phyloP scores from a whole-genome alignment of 2,329 filamentous ascomycete species.

The Microdochium paspali region DNA sequence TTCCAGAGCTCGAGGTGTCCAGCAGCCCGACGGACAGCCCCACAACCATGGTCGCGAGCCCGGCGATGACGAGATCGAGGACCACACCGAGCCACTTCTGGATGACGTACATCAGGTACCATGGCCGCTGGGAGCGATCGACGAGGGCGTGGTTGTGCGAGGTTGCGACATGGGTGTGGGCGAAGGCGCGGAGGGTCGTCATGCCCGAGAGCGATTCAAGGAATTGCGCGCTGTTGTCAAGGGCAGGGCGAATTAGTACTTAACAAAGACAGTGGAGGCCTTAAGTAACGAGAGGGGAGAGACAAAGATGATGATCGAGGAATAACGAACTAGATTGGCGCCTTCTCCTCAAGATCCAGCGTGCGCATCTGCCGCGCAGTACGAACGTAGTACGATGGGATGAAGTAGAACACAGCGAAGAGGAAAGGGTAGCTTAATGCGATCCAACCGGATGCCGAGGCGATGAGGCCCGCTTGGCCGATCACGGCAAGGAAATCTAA shows the following conservation, averaged over 20 bases:
- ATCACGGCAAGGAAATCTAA: conserved; percentile 12
- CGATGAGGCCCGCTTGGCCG: conserved; percentile 32
- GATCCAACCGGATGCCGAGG: conserved; percentile 23
- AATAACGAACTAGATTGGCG: conserved; percentile 15
- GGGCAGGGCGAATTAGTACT: no score
- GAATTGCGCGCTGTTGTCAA: conserved; percentile 27
- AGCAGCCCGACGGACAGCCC: conserved; percentile 11
- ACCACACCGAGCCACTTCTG: conserved; percentile 23
- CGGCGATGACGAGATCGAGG: conserved; percentile 19
- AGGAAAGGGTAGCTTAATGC: conserved; percentile 6
- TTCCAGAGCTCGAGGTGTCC: conserved; percentile 3
- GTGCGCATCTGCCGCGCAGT: conserved; percentile 24
- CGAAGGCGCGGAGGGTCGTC: conserved; percentile 33
- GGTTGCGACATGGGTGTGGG: conserved; percentile 25
- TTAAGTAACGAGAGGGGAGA: neutral
- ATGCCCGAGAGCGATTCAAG: conserved; percentile 31
- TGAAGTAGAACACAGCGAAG: conserved; percentile 12
- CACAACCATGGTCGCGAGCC: conserved; percentile 16
- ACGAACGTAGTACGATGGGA: conserved; percentile 22
- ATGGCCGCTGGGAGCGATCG: conserved; percentile 19
- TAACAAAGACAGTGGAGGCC: no score
- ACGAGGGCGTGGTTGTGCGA: conserved; percentile 18
- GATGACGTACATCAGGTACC: conserved; percentile 21
- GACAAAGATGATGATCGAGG: neutral
- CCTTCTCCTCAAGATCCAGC: conserved; percentile 22